A percentile compares a stretch with the other conserved stretches of the same genome.
Evolutionary conservation across 345 rosid species (phyloP).

Genomic region (Lenwebbia sp.): DNA sequence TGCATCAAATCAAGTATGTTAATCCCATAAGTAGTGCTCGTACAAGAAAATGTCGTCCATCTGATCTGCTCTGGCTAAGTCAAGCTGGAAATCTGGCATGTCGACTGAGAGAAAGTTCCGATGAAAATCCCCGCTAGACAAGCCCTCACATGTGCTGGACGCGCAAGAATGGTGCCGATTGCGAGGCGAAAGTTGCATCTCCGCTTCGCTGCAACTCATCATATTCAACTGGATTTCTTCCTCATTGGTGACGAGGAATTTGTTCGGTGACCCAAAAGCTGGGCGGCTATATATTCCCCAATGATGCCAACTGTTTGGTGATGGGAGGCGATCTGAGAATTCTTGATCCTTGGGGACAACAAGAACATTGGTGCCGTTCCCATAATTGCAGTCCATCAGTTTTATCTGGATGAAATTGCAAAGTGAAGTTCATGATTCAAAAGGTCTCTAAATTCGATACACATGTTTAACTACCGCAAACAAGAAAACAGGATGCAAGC

Average conservation of each 20-base stretch:
- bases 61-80: slow-evolving; percentile 39
- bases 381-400: slow-evolving; percentile 39
- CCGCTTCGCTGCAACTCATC: slow-evolving; percentile 3
- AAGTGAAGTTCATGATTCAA: neutral
- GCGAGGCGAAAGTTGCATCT: slow-evolving; percentile 8
- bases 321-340: slow-evolving; percentile 28
- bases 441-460: neutral
- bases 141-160: slow-evolving; percentile 3
- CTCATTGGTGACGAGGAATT: neutral
- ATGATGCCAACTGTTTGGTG: slow-evolving; percentile 35
- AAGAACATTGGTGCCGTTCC: slow-evolving; percentile 19
- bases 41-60: slow-evolving; percentile 76
- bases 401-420: slow-evolving; percentile 7
- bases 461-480: neutral
- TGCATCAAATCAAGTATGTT: slow-evolving; percentile 21
- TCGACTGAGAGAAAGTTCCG: slow-evolving; percentile 1
- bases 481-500: neutral
- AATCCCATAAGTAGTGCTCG: slow-evolving; percentile 28
- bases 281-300: slow-evolving; percentile 24
- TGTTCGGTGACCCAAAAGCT: slow-evolving; percentile 7
- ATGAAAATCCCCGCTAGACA: slow-evolving; percentile 8
- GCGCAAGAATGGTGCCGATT: neutral
- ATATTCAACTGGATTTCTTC: slow-evolving; percentile 4
- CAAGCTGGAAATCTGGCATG: slow-evolving; percentile 21
- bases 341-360: slow-evolving; percentile 36